Base-by-base conservation (phyloP, 257 asterid genomes). In the Gentiana macrophylla region DNA sequence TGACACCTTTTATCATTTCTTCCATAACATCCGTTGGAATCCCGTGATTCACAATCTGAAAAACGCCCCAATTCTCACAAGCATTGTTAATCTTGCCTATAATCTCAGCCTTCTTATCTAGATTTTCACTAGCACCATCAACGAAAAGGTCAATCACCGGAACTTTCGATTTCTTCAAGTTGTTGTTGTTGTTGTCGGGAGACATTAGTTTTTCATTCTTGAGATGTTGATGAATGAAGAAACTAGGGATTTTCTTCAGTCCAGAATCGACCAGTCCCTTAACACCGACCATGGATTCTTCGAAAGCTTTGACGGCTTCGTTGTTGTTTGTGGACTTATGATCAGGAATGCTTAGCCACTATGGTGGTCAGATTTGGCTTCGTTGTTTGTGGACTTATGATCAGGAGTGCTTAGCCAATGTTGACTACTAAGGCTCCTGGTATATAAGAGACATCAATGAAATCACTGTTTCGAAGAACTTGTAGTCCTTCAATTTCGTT, bases 31-130 rank as follows among this genome's bases (percentile, higher is more conserved):
- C 12, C 0, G 5, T 53, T 2, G 75, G 69, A 33, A 68, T 53
- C 3, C 63, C 72, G 6, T 67, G 67, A 56, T 62, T 68, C n/a
- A 68, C 54, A 3, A 63, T 59, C 61, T 57, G 70, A 46, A 63
- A 54, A 56, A 63, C 49, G 1, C 67, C 70, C 67, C 70, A 57
- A 0, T 35, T 12, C 33, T 52, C 57, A 53, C 48, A 45, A 4
- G 69, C 58, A 0, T 35, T 32, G 3, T 48, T 53, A 6, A 68
- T 10, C n/a, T n/a, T n/a, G n/a, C n/a, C n/a, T n/a, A n/a, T n/a
- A n/a, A n/a, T n/a, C 51, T 48, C 48, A 0, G n/a, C 33, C 4
- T 65, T 56, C 49, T 2, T 8, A 3, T 32, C 60, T 2, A 38
- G 12, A 41, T 46, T 57, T 44, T 44, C 24, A 24, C 24, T 24